Evolutionary conservation across 2,329 filamentous ascomycete species (phyloP), one percentile per base, ranked within the genome.

Genomic region (Eurotiales sp.): DNA sequence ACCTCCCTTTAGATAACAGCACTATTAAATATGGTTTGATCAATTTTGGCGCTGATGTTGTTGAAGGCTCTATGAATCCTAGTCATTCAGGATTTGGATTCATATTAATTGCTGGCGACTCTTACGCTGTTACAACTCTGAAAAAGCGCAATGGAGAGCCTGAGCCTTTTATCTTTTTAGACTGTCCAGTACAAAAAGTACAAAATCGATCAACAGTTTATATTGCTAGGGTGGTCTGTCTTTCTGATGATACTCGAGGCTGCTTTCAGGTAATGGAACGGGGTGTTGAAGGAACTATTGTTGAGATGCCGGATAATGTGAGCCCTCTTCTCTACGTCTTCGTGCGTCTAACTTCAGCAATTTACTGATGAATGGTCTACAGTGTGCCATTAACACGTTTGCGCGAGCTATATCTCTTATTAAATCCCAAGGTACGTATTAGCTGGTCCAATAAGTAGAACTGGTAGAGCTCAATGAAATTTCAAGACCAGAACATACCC

Each of bases 221-320:
- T 8, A 46, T 29, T 34, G 43, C 22, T 8, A 8, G 43, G 27
- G 43, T 46, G 11, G 27, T 23, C 6, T 46, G 43, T 23, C 8
- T 46, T 2, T 22, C 15, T 21, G 25, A 46, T 22, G 43, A 46
- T 22, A 14, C 34, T 46, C 3, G 12, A 6, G 43, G 43, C 3
- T 46, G 43, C 23, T 46, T 46, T 17, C 27, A 10, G 7, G 21
- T 46, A 12, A 46, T n/a, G 27, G 43, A 46, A 46, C 25, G 17
- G 4, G 43, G 43, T 7, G 27, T 46, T 12, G 14, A 34, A 11
- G 43, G 43, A 36, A 46, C 43, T 10, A 36, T 46, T 14, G 43
- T 46, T 34, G 43, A 46, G 43, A 46, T 46, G 43, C 43, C 43
- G 8, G 43, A 46, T 4, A 46, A 32, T n/a, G 39, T 41, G 8